These are phyloP conservation scores for Nicotiana noctiflora DNA, from an alignment of 257 asterid genomes.

Conservation along the genomic window DNA sequence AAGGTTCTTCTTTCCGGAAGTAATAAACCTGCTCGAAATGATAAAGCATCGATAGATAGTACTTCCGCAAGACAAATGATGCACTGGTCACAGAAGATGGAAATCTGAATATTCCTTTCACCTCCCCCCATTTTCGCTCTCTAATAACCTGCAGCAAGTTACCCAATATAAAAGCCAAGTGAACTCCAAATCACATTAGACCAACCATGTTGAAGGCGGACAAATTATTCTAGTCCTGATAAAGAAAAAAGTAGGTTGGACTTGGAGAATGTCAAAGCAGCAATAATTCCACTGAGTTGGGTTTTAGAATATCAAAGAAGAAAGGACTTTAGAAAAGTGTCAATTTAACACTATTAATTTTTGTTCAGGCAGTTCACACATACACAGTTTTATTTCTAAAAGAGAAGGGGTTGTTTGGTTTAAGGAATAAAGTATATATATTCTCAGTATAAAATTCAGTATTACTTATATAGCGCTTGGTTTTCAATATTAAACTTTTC, in stretches of 20 bases:
- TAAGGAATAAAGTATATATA: background rate
- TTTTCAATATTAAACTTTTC: background rate
- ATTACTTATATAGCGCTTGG: background rate
- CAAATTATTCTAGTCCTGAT: background rate
- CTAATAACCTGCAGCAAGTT: constrained; percentile 51
- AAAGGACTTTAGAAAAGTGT: background rate
- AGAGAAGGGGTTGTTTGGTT: background rate
- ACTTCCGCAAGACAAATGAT: constrained; percentile 72
- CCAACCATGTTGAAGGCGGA: background rate
- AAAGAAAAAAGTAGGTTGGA: background rate
- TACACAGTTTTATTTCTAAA: background rate
- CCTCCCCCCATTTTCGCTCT: constrained; percentile 93
- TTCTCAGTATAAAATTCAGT: background rate
- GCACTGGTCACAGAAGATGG: constrained; percentile 79
- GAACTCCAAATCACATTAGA: background rate
- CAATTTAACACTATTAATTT: background rate
- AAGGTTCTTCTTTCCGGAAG: constrained; percentile 62
- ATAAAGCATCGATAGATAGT: constrained; percentile 72
- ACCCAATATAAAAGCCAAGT: constrained; percentile 6
- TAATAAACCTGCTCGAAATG: constrained; percentile 96
- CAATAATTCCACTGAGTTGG: background rate
- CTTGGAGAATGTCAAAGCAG: background rate
- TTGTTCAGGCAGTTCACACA: background rate
- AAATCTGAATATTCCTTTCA: constrained; percentile 66
- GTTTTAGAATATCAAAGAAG: too few relatives aligned